Evolutionary conservation across 257 asterid species (phyloP).

Genomic region (Solanum corneliomulleri): DNA sequence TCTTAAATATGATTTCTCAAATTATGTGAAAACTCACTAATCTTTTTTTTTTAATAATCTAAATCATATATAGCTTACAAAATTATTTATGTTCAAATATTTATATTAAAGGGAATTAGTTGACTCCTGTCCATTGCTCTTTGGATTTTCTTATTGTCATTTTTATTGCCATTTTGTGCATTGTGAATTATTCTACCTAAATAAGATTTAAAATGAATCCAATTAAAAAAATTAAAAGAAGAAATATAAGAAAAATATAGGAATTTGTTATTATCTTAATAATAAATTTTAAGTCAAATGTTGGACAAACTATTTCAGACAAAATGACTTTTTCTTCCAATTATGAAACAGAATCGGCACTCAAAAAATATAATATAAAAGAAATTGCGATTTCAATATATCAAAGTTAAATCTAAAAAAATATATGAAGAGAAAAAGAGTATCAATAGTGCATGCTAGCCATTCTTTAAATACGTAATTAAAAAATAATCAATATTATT

Average conservation of each 20-base stretch:
- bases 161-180: slow-evolving; percentile 6
- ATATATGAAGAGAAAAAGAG: neutral
- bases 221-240: neutral
- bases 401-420: neutral
- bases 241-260: neutral
- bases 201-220: neutral
- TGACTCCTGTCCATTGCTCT: neutral
- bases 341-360: neutral
- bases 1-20: neutral
- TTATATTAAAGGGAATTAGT: slow-evolving; percentile 1
- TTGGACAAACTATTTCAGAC: neutral
- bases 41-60: neutral
- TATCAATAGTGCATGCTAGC: neutral
- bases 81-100: neutral
- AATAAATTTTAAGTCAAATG: neutral
- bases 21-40: neutral
- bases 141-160: slow-evolving; percentile 16
- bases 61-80: neutral
- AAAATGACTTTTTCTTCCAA: neutral
- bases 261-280: neutral
- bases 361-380: neutral
- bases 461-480: too few relatives aligned
- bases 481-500: neutral
- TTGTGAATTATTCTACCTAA: neutral
- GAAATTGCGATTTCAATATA: neutral